Conservation (phyloP, 306 rosid genomes). For the Fragaria nilgerrensis region DNA sequence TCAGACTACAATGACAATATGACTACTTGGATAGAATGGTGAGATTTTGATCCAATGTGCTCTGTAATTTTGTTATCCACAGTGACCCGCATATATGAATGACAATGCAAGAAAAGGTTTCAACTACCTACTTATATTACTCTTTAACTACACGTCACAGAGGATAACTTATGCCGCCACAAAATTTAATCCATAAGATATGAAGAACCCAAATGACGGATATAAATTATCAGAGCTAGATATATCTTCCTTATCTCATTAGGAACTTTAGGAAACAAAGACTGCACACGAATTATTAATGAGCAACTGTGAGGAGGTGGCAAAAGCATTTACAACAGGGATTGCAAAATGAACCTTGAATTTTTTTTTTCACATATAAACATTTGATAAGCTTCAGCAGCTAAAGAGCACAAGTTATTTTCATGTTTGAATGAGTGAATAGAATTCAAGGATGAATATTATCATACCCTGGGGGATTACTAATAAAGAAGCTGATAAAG, state of each 20-base stretch:
- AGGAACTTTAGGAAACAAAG: not conserved
- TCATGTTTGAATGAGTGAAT: not conserved
- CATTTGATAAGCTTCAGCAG: too few species aligned
- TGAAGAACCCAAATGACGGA: not conserved
- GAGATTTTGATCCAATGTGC: not conserved
- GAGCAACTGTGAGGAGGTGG: not conserved
- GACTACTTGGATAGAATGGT: not conserved
- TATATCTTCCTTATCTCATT: not conserved
- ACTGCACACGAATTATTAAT: not conserved
- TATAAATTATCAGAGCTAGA: not conserved
- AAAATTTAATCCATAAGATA: not conserved
- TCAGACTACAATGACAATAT: not conserved
- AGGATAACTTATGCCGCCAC: not conserved
- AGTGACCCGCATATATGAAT: not conserved
- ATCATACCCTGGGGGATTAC: too few species aligned
- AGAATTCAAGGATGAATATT: too few species aligned
- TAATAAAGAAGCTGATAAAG: not conserved
- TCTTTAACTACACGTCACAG: not conserved
- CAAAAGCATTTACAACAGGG: not conserved
- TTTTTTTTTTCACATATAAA: too few species aligned
- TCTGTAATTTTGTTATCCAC: not conserved
- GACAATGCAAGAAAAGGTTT: not conserved
- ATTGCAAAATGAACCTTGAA: not conserved
- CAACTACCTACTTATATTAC: not conserved
- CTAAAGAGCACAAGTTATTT: too few species aligned